Conservation (phyloP, 768 basidiomycete genomes). For the Mrakia blollopis region DNA sequence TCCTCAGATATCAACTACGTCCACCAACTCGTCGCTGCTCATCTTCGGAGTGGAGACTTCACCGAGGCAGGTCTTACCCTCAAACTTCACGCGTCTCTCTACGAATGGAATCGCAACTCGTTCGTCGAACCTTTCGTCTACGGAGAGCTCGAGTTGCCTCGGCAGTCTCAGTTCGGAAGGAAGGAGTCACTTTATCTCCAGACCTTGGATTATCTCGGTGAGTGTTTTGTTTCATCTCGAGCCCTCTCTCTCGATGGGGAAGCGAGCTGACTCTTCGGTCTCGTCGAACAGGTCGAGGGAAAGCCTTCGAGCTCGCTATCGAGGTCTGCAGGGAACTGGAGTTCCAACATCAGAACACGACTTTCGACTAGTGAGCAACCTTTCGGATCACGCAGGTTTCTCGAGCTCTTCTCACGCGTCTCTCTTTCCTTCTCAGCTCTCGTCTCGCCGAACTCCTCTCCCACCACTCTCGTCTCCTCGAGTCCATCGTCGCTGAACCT, state of each 20-base stretch:
- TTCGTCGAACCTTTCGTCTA: conserved; percentile 60
- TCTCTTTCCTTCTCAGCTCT: background rate
- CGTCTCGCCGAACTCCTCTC: conserved; percentile 49
- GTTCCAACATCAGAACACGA: conserved; percentile 77
- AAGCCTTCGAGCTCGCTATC: conserved; percentile 94
- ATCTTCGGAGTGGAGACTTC: conserved; percentile 86
- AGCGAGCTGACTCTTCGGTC: conserved; percentile 21
- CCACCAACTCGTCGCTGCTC: conserved; percentile 79
- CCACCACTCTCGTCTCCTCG: conserved; percentile 37
- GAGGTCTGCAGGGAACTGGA: conserved; percentile 89
- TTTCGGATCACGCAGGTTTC: background rate
- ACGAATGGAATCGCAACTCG: conserved; percentile 77
- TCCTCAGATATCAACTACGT: conserved; percentile 31
- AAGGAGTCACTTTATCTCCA: conserved; percentile 88
- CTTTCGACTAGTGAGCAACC: conserved; percentile 75
- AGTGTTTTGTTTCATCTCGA: background rate
- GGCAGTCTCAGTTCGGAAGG: conserved; percentile 87
- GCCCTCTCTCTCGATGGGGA: too few relatives aligned
- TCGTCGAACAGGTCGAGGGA: conserved; percentile 67
- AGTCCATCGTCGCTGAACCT: conserved; percentile 35
- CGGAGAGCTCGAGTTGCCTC: conserved; percentile 67
- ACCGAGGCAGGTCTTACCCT: conserved; percentile 90
- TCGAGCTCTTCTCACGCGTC: background rate
- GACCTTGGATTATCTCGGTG: conserved; percentile 89
- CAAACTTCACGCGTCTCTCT: conserved; percentile 87